Conservation (phyloP, 768 basidiomycete species). For the Tephrocybe sp. region DNA sequence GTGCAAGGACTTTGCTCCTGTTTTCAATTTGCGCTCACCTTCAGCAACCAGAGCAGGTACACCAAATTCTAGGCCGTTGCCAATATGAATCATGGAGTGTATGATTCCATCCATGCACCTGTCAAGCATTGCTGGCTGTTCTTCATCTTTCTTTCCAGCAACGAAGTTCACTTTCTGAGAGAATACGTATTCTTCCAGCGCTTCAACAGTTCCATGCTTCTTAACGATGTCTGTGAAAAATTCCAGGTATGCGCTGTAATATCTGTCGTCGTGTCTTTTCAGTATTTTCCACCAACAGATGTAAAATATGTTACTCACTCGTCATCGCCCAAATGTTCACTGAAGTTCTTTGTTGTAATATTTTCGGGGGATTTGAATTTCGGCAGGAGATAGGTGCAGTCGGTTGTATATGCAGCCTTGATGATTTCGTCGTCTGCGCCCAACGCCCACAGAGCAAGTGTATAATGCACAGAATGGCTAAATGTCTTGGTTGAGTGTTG, state of each 20-base stretch:
- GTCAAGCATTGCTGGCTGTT: conserved; percentile 43
- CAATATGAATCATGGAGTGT: conserved; percentile 66
- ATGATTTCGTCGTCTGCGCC: conserved; percentile 26
- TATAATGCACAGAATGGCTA: neutral
- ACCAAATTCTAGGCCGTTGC: conserved; percentile 62
- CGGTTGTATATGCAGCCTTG: conserved; percentile 32
- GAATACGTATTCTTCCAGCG: conserved; percentile 59
- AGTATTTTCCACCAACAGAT: neutral
- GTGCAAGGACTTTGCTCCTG: neutral
- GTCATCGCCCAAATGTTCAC: conserved; percentile 54
- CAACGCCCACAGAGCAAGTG: conserved; percentile 5
- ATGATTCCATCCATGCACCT: conserved; percentile 56
- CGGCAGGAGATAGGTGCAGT: conserved; percentile 30
- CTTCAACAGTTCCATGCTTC: conserved; percentile 36
- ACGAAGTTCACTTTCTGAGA: conserved; percentile 45
- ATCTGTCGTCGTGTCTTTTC: conserved; percentile 32
- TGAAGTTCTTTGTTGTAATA: conserved; percentile 46
- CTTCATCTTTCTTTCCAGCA: conserved; percentile 19
- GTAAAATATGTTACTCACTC: conserved; percentile 31
- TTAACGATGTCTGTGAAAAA: conserved; percentile 45
- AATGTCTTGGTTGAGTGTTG: neutral
- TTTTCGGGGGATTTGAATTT: conserved; percentile 39
- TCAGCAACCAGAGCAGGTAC: conserved; percentile 60
- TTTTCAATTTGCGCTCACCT: conserved; percentile 37
- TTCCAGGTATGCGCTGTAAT: conserved; percentile 51